Percentiles rank a stretch among this genome's conserved stretches.
phyloP scores from a whole-genome alignment of 2,329 filamentous ascomycete species.

The Rutstroemia sydowiana region DNA sequence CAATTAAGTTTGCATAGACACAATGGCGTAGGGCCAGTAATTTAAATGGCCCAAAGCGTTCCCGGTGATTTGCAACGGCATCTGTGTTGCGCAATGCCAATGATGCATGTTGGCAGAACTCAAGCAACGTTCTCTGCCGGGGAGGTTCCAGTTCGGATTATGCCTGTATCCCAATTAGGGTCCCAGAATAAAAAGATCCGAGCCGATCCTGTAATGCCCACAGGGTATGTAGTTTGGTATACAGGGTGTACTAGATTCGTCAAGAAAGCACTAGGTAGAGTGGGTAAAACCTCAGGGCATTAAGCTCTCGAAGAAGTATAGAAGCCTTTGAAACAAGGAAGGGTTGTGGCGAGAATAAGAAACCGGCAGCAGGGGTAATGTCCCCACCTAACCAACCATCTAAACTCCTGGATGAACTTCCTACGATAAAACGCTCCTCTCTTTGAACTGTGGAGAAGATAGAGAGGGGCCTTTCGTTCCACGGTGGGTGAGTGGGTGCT shows the following conservation, averaged over 20 bases:
- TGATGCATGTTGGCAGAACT: constrained; percentile 9
- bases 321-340: constrained; percentile 22
- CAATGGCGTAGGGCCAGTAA: constrained; percentile 22
- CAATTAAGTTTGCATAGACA: constrained; percentile 25
- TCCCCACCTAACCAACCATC: constrained; percentile 6
- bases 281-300: constrained; percentile 14
- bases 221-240: constrained; percentile 6
- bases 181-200: constrained; percentile 19
- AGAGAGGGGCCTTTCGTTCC: not conserved
- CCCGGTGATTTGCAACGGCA: constrained; percentile 41
- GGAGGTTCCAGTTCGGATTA: constrained; percentile 19
- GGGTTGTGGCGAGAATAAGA: constrained; percentile 6
- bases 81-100: constrained; percentile 31
- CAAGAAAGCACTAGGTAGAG: constrained; percentile 3
- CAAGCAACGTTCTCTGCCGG: constrained; percentile 17
- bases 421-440: not conserved
- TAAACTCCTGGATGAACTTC: constrained; percentile 11
- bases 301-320: constrained; percentile 22
- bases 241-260: constrained; percentile 3
- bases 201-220: constrained; percentile 15
- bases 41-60: constrained; percentile 39
- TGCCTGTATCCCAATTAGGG: constrained; percentile 17
- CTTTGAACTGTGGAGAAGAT: constrained; percentile 7
- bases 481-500: no score
- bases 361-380: constrained; percentile 1